A percentile compares a stretch with the other conserved stretches of the same genome.
Evolutionary conservation across 192 early-diverging fungal species (phyloP).

Genomic region (Rhizophagus sp.): DNA sequence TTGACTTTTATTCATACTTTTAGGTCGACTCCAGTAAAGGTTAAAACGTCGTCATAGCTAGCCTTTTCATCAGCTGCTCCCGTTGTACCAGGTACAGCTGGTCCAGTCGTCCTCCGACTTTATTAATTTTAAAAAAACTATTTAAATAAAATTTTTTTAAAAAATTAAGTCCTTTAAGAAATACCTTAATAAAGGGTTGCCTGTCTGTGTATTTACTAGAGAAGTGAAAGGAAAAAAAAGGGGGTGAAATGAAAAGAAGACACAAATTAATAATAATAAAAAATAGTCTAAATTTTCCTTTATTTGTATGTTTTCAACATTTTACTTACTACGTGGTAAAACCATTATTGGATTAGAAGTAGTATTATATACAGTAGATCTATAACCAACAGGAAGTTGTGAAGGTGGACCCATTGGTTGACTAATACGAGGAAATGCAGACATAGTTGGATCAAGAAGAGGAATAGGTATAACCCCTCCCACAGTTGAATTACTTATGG

Average conservation of each 20-base stretch:
- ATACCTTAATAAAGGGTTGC: neutral
- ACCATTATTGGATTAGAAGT: neutral
- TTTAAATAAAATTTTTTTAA: neutral
- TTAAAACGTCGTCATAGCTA: constrained; percentile 72
- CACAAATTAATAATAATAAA: too few relatives aligned
- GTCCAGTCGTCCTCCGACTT: constrained; percentile 24
- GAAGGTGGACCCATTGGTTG: neutral
- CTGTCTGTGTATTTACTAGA: neutral
- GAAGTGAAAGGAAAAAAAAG: neutral
- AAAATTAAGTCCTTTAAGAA: neutral
- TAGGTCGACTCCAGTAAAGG: constrained; percentile 76
- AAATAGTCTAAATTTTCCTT: too few relatives aligned
- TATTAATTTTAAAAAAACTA: neutral
- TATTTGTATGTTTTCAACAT: too few relatives aligned
- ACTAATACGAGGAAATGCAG: neutral
- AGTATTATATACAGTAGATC: neutral
- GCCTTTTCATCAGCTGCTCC: constrained; percentile 34
- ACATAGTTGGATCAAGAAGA: neutral
- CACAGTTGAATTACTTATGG: too few relatives aligned
- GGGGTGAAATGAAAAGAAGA: neutral
- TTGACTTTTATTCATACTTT: constrained; percentile 28
- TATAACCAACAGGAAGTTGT: neutral
- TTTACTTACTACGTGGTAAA: neutral
- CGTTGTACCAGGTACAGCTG: neutral
- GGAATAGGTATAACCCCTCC: neutral